phyloP scores from a whole-genome alignment of 305 asterid genomes.

The Fraxinus platypoda region DNA sequence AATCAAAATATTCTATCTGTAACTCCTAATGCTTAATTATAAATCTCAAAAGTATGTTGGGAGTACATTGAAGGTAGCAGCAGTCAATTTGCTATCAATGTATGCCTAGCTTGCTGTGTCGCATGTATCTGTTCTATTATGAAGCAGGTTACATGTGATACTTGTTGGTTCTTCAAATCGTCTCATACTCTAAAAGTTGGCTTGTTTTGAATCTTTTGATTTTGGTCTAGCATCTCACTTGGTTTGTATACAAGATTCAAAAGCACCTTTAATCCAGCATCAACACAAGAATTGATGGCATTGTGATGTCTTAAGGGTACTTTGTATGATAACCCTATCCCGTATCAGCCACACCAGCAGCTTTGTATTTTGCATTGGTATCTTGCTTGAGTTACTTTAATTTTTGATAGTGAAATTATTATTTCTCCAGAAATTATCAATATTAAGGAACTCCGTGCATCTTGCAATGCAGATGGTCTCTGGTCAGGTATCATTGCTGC shows the following conservation, averaged over 20 bases:
- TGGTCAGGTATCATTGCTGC: constrained; percentile 44
- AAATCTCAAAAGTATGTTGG: background rate
- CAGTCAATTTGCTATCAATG: background rate
- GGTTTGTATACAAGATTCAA: too few relatives aligned
- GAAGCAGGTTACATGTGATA: background rate
- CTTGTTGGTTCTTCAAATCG: background rate
- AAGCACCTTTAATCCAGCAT: background rate
- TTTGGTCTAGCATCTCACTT: too few relatives aligned
- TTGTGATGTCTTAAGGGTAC: background rate
- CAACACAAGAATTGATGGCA: background rate
- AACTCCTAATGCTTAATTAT: background rate
- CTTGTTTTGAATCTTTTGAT: background rate
- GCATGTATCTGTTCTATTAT: background rate
- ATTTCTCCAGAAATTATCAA: background rate
- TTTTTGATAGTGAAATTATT: background rate
- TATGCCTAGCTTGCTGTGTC: background rate
- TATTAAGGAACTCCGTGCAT: constrained; percentile 6
- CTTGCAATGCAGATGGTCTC: constrained; percentile 39
- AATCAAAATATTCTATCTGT: background rate
- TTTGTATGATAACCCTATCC: background rate
- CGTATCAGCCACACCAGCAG: background rate
- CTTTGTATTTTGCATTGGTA: background rate
- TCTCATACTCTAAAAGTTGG: background rate
- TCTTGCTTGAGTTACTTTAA: background rate
- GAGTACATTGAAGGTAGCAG: background rate